Evolutionary conservation across 768 basidiomycete species (phyloP).

Genomic region (Roridomyces roridus): DNA sequence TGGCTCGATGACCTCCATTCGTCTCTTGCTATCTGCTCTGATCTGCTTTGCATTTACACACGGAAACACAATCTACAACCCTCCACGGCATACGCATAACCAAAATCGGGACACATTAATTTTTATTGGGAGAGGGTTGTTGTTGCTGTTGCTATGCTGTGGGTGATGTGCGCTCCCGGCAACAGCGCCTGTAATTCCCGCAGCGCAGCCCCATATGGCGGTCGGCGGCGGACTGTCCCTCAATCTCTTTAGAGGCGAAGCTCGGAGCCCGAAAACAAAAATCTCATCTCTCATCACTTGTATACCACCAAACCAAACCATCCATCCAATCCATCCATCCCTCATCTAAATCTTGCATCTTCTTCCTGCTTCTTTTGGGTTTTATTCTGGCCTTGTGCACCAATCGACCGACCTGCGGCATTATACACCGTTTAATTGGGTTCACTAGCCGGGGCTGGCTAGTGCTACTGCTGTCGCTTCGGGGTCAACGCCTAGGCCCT

Average conservation of each 20-base stretch:
- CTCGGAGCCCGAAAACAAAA: too few species aligned
- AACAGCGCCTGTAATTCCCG: not conserved
- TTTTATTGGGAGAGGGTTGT: not conserved
- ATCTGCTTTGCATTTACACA: constrained; percentile 5
- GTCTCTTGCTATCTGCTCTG: not conserved
- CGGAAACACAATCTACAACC: constrained; percentile 6
- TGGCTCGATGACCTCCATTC: constrained; percentile 7
- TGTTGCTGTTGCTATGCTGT: constrained; percentile 16
- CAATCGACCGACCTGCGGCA: not conserved
- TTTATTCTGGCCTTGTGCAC: not conserved
- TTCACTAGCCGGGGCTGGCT: not conserved
- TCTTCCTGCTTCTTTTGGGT: constrained; percentile 8
- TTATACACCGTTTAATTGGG: not conserved
- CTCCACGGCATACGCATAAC: constrained; percentile 5
- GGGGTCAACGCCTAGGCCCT: too few species aligned
- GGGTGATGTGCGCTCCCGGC: not conserved
- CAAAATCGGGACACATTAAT: constrained; percentile 15
- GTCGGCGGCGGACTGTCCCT: not conserved
- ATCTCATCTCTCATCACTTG: constrained; percentile 12
- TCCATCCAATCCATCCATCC: not conserved
- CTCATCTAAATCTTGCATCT: constrained; percentile 14
- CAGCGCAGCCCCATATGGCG: constrained; percentile 17
- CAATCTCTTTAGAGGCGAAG: constrained; percentile 27
- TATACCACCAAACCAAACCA: constrained; percentile 5
- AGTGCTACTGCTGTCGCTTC: too few species aligned